Evolutionary conservation across 108 stramenopile species (phyloP), one percentile per base, ranked within the genome.

Genomic region (Mayamaea pseudoterrestris): DNA sequence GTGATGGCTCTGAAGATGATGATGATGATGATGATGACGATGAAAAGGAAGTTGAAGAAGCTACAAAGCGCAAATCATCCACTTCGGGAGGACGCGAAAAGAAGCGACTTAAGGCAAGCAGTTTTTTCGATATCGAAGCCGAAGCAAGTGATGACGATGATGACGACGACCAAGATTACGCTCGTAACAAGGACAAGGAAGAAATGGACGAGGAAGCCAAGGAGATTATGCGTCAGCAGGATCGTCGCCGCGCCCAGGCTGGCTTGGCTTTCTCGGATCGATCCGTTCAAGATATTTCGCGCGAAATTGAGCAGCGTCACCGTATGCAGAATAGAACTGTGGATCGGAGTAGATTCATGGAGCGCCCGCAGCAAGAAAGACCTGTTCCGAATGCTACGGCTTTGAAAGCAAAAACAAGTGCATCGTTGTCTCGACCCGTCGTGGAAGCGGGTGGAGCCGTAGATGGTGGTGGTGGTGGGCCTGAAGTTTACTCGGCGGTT

Each of bases 101-200:
- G 47, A 84, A 79, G 30, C 55, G 62, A 1, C 51, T 71, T 31
- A 76, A 83, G 54, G 50, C 71, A 17, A 65, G 62, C 16, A 62
- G 71, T 16, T 88, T 92, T 68, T 80, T 88, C 49, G 89, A 90
- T 35, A 83, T 86, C 45, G 89, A 87, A 58, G 90, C 87, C 12
- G 85, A 86, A 47, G 94, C 81, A 27, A 70, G 73, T 21, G 60
- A 82, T 35, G 73, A 80, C 12, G 83, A 83, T 21, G 86, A 85
- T 8, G 86, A 89, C 7, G 87, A 88, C 24, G 80, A 58, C 22
- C 85, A 76, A 47, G 80, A 79, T 48, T 74, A 71, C 26, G 66
- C 68, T 22, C 68, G 66, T 41, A 21, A 32, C 30, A 32, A 51
- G 4, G 50, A 51, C 31, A 26, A 29, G 24, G 89, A 82, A 54